Percentiles rank a stretch among this genome's conserved stretches.
These are phyloP conservation scores for Handroanthus guayacan DNA, from an alignment of 257 asterid species.

Conservation along the genomic window DNA sequence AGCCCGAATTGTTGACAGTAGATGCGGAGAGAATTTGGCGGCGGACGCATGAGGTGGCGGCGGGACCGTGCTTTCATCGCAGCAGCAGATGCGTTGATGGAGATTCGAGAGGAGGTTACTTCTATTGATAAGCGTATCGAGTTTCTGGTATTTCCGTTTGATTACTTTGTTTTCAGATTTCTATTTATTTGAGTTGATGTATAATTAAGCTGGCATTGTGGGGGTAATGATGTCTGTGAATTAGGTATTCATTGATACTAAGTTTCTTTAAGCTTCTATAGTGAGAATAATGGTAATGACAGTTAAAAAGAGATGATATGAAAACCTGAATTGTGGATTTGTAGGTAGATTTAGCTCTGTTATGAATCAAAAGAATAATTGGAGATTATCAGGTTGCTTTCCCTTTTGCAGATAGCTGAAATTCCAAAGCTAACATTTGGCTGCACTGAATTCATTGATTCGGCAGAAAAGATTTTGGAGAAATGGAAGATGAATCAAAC, in stretches of 20 bases:
- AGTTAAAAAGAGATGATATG: neutral
- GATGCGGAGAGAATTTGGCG: slow-evolving; percentile 84
- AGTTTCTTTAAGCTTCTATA: neutral
- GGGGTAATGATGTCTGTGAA: neutral
- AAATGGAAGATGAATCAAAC: slow-evolving; percentile 84
- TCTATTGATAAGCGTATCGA: slow-evolving; percentile 74
- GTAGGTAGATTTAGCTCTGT: slow-evolving; percentile 16
- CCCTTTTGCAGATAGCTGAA: slow-evolving; percentile 71
- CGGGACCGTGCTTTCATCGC: slow-evolving; percentile 75
- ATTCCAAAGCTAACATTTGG: slow-evolving; percentile 78
- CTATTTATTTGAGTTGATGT: neutral
- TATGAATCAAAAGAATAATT: neutral
- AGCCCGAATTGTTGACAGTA: slow-evolving; percentile 79
- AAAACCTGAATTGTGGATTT: neutral
- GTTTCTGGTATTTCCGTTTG: slow-evolving; percentile 52
- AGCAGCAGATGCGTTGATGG: slow-evolving; percentile 73
- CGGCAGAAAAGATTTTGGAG: slow-evolving; percentile 76
- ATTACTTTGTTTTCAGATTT: neutral
- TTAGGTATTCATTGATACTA: neutral
- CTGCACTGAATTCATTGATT: slow-evolving; percentile 77
- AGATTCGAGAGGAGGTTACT: slow-evolving; percentile 69
- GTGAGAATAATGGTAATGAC: neutral
- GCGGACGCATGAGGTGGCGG: slow-evolving; percentile 91
- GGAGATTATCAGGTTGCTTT: slow-evolving; percentile 1
- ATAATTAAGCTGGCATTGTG: slow-evolving; percentile 27